Evolutionary conservation across 202 grass and related monocot genomes (phyloP), one percentile per base, ranked within the genome.

Genomic region (Hordeum pubiflorum): DNA sequence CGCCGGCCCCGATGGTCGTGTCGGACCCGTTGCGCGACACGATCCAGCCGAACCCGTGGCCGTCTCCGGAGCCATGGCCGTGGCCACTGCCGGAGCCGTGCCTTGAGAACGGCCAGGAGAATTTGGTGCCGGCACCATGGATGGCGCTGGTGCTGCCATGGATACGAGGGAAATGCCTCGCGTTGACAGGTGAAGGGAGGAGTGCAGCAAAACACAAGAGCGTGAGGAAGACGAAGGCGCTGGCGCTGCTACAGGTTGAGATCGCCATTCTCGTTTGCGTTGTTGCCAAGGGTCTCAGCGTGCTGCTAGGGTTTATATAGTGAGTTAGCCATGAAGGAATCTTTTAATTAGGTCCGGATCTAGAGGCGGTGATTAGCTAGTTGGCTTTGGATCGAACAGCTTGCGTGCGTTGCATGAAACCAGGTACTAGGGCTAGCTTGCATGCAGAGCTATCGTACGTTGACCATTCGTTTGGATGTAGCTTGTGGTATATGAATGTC

Each of bases 11-110:
- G 9, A 93, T 76, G 13, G 48, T 82, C 7, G 83, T 79, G 34
- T 87, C 44, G 0, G 86, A 59, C 14, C 66, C 58, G 12, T 88
- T 86, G 20, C 74, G 89, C 11, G 83, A 88, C 57, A 91, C 56
- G 64, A 76, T 73, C 75, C 81, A 79, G 3, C 89, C 87, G 3
- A 91, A 84, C 3, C 91, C 91, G 4, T 80, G 76, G 26, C 91
- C 91, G 9, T 40, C 74, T 29, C 91, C 91, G 0, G 82, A 82
- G 76, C 91, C 85, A 68, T 63, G 70, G 64, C 79, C 62, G 20
- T 63, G 70, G 71, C 79, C 62, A 21, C 21, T 36, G n/a, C n/a
- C 37, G 1, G 39, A 58, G 0, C 68, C 7, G 6, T 65, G 70
- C 20, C 64, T 36, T 2, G 24, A 54, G 18, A 85, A 34, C 2